Conservation (phyloP, 2,329 filamentous ascomycete species). For the Pseudofabraea citricarpa region DNA sequence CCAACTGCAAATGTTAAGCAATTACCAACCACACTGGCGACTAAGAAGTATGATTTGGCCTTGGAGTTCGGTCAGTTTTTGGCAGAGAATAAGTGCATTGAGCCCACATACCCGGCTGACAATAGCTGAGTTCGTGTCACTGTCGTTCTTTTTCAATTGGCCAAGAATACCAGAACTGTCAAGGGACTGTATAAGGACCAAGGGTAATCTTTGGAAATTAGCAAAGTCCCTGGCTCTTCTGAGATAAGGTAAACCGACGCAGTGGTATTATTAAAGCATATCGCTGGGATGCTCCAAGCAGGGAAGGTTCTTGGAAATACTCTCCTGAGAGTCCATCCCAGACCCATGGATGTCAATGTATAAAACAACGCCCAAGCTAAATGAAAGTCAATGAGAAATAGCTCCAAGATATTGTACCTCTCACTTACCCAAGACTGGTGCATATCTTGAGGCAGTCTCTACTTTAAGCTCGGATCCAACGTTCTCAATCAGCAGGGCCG, state of each 20-base stretch:
- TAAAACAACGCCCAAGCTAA: constrained; percentile 46
- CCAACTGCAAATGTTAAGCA: constrained; percentile 59
- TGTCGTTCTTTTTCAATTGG: constrained; percentile 36
- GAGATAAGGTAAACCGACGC: constrained; percentile 19
- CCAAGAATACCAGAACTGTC: constrained; percentile 46
- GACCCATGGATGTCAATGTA: constrained; percentile 40
- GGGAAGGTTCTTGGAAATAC: constrained; percentile 39
- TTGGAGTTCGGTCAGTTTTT: no score
- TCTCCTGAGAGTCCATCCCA: constrained; percentile 38
- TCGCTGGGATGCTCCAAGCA: constrained; percentile 46
- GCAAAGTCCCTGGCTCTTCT: not conserved
- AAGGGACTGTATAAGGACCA: constrained; percentile 40
- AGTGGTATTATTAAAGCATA: constrained; percentile 54
- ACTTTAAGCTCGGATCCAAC: constrained; percentile 44
- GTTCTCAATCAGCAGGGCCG: constrained; percentile 47
- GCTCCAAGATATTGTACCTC: not conserved
- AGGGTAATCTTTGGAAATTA: constrained; percentile 30
- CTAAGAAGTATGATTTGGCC: constrained; percentile 61
- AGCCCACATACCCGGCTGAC: no score
- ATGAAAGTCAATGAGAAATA: constrained; percentile 3
- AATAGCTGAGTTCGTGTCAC: constrained; percentile 36
- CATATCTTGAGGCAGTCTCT: constrained; percentile 41
- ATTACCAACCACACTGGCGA: constrained; percentile 58
- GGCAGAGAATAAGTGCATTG: no score
- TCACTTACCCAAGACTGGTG: constrained; percentile 39